phyloP scores from a whole-genome alignment of 257 asterid species.

The Orobanche coerulescens region DNA sequence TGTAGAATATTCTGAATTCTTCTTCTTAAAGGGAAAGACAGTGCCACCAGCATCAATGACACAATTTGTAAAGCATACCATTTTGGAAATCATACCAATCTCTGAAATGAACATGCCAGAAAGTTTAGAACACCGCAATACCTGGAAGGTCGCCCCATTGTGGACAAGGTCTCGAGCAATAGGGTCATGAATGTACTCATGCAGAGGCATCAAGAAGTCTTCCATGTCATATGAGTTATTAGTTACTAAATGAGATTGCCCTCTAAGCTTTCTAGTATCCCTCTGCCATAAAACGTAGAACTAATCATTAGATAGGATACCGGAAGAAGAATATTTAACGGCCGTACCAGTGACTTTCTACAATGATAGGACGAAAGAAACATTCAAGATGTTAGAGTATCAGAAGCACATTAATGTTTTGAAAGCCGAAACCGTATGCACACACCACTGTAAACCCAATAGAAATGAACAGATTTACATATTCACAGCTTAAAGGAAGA shows the following conservation, averaged over 20 bases:
- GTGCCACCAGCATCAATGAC: neutral
- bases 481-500: neutral
- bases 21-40: neutral
- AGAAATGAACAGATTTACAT: neutral
- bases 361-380: slow-evolving; percentile 4
- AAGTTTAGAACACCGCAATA: slow-evolving; percentile 22
- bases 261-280: slow-evolving; percentile 58
- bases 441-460: neutral
- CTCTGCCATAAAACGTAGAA: slow-evolving; percentile 48
- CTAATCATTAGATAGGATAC: slow-evolving; percentile 6
- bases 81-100: slow-evolving; percentile 1
- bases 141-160: slow-evolving; percentile 99
- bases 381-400: neutral
- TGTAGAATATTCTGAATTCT: neutral
- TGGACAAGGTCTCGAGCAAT: slow-evolving; percentile 73
- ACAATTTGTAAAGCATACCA: slow-evolving; percentile 13
- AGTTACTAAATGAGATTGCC: slow-evolving; percentile 30
- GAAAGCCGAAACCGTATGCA: neutral
- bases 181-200: slow-evolving; percentile 66
- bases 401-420: neutral
- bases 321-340: neutral
- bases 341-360: neutral
- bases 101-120: neutral
- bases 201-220: slow-evolving; percentile 78
- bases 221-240: slow-evolving; percentile 62